Conservation (phyloP, 2,329 filamentous ascomycete genomes). For the Sarocladiaceae sp. region DNA sequence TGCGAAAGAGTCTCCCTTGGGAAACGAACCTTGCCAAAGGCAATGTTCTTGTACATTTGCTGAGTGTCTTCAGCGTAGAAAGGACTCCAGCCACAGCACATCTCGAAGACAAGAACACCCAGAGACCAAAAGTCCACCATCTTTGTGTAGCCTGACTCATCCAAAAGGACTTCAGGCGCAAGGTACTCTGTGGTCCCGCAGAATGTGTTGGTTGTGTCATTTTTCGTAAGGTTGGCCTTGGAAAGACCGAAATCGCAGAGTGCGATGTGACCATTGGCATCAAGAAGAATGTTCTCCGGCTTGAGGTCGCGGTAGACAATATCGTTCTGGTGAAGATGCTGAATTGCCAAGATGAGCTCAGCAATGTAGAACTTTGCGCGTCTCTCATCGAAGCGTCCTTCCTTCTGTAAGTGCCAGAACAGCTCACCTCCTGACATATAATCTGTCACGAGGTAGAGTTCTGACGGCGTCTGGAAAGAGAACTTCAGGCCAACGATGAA, state of each 20-base stretch:
- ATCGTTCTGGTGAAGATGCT: conserved; percentile 93
- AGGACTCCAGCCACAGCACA: conserved; percentile 99
- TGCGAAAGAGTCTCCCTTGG: conserved; percentile 90
- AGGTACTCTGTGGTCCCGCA: conserved; percentile 98
- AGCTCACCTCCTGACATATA: conserved; percentile 99
- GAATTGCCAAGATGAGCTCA: conserved; percentile 89
- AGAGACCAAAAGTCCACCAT: conserved; percentile 99
- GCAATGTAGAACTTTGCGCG: conserved; percentile 99
- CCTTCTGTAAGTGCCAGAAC: conserved; percentile 98
- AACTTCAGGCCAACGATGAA: conserved; percentile 99
- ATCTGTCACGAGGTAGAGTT: conserved; percentile 96
- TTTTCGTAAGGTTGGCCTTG: conserved; percentile 94
- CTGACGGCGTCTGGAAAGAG: conserved; percentile 95
- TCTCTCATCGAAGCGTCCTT: conserved; percentile 90
- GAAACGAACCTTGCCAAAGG: conserved; percentile 96
- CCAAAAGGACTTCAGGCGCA: conserved; percentile 88
- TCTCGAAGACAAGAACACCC: conserved; percentile 95
- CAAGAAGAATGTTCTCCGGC: conserved; percentile 93
- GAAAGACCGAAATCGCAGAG: conserved; percentile 97
- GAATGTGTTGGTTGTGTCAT: conserved; percentile 98
- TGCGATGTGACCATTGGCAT: conserved; percentile 96
- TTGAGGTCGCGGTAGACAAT: conserved; percentile 98
- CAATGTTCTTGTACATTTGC: conserved; percentile 99
- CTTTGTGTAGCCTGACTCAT: conserved; percentile 97
- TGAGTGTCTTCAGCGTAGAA: conserved; percentile 99